These are phyloP conservation scores for Henckelia pumila DNA, from an alignment of 257 asterid genomes.

Conservation along the genomic window DNA sequence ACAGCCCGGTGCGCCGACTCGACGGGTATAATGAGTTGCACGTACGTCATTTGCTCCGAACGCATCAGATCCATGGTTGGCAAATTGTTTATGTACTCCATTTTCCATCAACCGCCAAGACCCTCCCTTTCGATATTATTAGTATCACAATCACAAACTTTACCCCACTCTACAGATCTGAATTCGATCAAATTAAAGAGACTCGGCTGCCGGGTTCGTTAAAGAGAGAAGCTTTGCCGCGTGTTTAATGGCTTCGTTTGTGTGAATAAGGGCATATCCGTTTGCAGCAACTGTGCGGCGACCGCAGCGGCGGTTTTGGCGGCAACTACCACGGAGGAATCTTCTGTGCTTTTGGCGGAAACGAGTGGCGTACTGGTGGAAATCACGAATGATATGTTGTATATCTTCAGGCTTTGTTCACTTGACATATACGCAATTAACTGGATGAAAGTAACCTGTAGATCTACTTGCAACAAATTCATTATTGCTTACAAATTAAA, in stretches of 20 bases:
- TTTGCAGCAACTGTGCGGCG: conserved; percentile 8
- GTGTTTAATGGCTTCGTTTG: conserved; percentile 15
- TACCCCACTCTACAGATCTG: conserved; percentile 41
- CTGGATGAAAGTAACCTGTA: conserved; percentile 12
- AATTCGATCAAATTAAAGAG: conserved; percentile 25
- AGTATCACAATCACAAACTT: conserved; percentile 24
- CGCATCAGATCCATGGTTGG: conserved; percentile 99
- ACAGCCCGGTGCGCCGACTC: conserved; percentile 96
- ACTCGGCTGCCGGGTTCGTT: conserved; percentile 6
- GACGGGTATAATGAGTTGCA: conserved; percentile 89
- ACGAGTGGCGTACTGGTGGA: conserved; percentile 33
- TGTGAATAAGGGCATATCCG: conserved; percentile 24
- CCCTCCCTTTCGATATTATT: conserved; percentile 18
- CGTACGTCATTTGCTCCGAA: conserved; percentile 91
- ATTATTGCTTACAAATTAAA: too few species aligned
- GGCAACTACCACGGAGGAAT: conserved; percentile 27
- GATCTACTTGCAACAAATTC: background rate
- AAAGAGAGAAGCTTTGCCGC: conserved; percentile 12
- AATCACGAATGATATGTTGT: background rate
- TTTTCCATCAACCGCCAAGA: conserved; percentile 45
- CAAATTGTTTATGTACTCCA: conserved; percentile 71
- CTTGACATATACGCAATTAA: background rate
- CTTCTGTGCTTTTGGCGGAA: conserved; percentile 10
- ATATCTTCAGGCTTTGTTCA: background rate
- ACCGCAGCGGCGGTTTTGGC: conserved; percentile 27